phyloP scores from a whole-genome alignment of 768 basidiomycete species.

The Boletus tomentosulus region DNA sequence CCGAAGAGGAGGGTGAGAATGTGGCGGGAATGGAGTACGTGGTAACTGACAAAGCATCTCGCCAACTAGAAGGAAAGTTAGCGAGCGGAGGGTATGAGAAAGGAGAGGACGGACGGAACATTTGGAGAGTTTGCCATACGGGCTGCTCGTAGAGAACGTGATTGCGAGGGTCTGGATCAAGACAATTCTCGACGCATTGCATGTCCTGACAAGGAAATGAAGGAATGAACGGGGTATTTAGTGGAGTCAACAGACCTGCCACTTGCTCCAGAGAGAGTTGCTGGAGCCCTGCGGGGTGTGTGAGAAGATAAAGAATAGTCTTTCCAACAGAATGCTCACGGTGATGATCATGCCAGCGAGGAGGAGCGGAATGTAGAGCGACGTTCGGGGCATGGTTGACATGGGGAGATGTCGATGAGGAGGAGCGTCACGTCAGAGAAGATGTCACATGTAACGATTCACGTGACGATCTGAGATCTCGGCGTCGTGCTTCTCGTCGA shows the following conservation, averaged over 20 bases:
- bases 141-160: constrained; percentile 89
- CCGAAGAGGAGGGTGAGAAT: constrained; percentile 13
- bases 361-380: constrained; percentile 70
- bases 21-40: constrained; percentile 11
- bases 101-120: constrained; percentile 64
- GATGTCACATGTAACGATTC: constrained; percentile 18
- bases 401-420: constrained; percentile 1
- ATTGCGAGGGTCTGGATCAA: constrained; percentile 51
- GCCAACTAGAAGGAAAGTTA: constrained; percentile 62
- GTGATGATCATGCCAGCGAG: constrained; percentile 92
- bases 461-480: constrained; percentile 32
- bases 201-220: constrained; percentile 59
- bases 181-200: constrained; percentile 97
- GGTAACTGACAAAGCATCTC: constrained; percentile 82
- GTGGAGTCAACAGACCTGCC: constrained; percentile 50
- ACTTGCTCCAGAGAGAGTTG: constrained; percentile 81
- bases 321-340: constrained; percentile 34
- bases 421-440: background rate
- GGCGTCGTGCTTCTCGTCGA: constrained; percentile 28
- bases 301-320: background rate
- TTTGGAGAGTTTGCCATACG: constrained; percentile 88
- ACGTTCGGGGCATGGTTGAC: constrained; percentile 53
- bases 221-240: background rate
- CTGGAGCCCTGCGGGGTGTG: constrained; percentile 54
- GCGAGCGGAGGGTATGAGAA: constrained; percentile 7